A percentile compares a stretch with the other conserved stretches of the same genome.
Evolutionary conservation across 345 rosid species (phyloP).

Genomic region (Dovyalis caffra): DNA sequence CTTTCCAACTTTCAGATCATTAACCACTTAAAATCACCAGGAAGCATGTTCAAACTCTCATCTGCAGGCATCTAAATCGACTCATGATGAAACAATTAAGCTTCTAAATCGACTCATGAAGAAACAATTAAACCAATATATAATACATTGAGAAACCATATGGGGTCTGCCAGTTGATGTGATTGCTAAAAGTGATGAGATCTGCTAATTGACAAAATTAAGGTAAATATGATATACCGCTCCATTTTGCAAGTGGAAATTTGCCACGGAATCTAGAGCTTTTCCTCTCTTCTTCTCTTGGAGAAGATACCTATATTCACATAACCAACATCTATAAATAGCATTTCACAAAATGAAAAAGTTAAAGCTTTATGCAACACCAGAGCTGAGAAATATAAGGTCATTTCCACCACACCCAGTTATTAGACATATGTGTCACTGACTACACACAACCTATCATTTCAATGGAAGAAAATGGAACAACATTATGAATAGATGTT

Average conservation of each 20-base stretch:
- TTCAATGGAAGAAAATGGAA: neutral
- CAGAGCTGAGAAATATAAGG: neutral
- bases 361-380: neutral
- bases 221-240: conserved; percentile 51
- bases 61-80: neutral
- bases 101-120: neutral
- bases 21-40: neutral
- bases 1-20: neutral
- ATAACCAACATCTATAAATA: conserved; percentile 6
- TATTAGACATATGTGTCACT: neutral
- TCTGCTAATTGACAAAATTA: neutral
- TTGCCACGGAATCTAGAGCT: conserved; percentile 92
- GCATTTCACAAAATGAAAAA: neutral
- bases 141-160: neutral
- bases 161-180: neutral
- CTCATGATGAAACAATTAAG: neutral
- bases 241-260: conserved; percentile 97
- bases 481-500: neutral
- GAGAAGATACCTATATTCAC: conserved; percentile 63
- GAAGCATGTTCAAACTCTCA: neutral
- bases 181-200: neutral
- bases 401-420: neutral
- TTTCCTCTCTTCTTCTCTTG: conserved; percentile 96
- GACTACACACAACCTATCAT: neutral
- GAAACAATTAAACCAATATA: neutral